A percentile compares a stretch with the other conserved stretches of the same genome.
Conservation (phyloP, 108 stramenopile species). For the Parietichytrium sp. region DNA sequence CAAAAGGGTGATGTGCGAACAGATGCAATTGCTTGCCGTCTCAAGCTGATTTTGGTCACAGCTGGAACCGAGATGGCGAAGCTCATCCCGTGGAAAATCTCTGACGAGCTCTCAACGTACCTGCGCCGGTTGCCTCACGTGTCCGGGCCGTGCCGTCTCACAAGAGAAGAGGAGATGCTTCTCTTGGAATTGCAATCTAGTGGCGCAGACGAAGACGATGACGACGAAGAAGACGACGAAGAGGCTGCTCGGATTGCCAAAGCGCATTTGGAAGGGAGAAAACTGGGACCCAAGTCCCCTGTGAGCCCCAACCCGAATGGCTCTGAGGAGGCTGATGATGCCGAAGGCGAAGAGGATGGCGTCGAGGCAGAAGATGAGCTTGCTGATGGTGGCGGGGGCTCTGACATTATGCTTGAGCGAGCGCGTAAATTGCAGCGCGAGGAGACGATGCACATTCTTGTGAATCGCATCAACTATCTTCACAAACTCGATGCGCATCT, state of each 20-base stretch:
- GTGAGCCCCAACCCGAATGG: not conserved
- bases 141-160: slow-evolving; percentile 81
- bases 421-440: not conserved
- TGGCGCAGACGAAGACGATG: slow-evolving; percentile 23
- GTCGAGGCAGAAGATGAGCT: slow-evolving; percentile 6
- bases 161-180: slow-evolving; percentile 81
- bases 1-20: slow-evolving; percentile 21
- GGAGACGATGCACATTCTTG: slow-evolving; percentile 6
- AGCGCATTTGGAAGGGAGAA: not conserved
- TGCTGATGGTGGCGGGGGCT: not conserved
- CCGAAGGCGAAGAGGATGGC: not conserved
- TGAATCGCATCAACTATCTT: slow-evolving; percentile 25
- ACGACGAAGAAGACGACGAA: not conserved
- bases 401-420: no score
- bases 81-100: slow-evolving; percentile 28
- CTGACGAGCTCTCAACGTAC: slow-evolving; percentile 52
- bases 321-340: not conserved
- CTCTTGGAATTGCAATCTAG: slow-evolving; percentile 55
- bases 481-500: slow-evolving; percentile 31
- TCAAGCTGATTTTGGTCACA: slow-evolving; percentile 23
- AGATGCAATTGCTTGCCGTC: slow-evolving; percentile 33
- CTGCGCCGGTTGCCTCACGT: slow-evolving; percentile 79
- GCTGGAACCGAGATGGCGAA: slow-evolving; percentile 32
- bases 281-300: not conserved
- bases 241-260: not conserved